Base-by-base conservation (phyloP, 1,139 yeast genomes). In the Taphrina wiesneri region DNA sequence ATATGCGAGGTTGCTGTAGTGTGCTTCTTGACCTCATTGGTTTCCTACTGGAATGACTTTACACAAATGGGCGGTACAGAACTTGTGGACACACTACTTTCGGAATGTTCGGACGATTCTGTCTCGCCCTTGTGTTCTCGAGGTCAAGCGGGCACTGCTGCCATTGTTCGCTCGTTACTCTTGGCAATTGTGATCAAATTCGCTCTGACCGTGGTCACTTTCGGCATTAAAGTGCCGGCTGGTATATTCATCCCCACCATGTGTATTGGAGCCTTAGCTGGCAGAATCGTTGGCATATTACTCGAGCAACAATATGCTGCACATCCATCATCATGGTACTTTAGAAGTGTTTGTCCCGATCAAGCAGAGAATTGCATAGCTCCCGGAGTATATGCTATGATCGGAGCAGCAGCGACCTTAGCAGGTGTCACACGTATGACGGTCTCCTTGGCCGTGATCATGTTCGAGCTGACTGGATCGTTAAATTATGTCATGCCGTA, bases 221-320 rank as follows among this genome's bases (percentile, higher is more conserved):
- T 84, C 74, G 90, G 90, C 0, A 74, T 85, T 66, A 85, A 84
- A 71, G 77, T 85, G 2, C 90, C 90, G 0, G 82, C 85, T 65
- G 90, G 90, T 28, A 83, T 86, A 25, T 86, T 86, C 72, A 86
- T 86, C 0, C 90, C 90, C 0, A 83, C 87, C 0, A 85, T 86
- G 89, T 86, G 85, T 0, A 78, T 82, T 66, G 90, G 90, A 6
- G 88, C 89, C 0, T 75, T 86, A 13, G 85, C 83, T 75, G 90
- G 90, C 0, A 73, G 88, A 32, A 73, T 82, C 4, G 77, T 83
- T 67, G 85, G 85, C 0, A 78, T 83, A 76, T 46, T 75, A 15
- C 73, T 84, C 21, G 83, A 83, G 68, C 81, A 78, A 74, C 36
- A 26, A 49, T 30, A 25, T 2, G 34, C 36, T 49, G 19, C 11